These are phyloP conservation scores for Panicum miliaceum DNA, from an alignment of 176 grass and related monocot species.

Conservation along the genomic window DNA sequence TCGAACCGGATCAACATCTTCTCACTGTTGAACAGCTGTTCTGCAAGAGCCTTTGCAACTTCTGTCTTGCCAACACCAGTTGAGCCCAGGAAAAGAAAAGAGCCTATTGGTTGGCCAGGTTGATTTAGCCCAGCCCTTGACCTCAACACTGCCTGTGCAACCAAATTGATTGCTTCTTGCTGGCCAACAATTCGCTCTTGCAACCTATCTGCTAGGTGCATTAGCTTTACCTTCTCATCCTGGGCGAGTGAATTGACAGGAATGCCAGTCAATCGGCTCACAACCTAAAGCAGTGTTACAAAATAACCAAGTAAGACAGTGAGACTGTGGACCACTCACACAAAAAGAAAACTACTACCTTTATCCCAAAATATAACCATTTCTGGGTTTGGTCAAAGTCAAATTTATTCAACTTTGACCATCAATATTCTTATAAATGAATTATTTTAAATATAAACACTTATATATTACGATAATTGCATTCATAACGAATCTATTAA, in stretches of 20 bases:
- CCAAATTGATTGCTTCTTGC: slow-evolving; percentile 46
- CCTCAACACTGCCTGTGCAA: slow-evolving; percentile 48
- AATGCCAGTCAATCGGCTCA: slow-evolving; percentile 49
- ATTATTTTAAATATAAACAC: no score
- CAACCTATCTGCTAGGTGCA: slow-evolving; percentile 46
- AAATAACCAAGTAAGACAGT: background rate
- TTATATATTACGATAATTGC: no score
- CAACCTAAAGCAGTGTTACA: background rate
- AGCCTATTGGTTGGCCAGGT: slow-evolving; percentile 34
- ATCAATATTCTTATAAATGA: no score
- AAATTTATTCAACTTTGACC: no score
- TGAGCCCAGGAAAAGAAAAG: slow-evolving; percentile 55
- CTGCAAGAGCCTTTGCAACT: slow-evolving; percentile 57
- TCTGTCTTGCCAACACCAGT: slow-evolving; percentile 70
- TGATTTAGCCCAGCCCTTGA: slow-evolving; percentile 43
- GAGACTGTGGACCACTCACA: background rate
- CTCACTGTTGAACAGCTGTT: slow-evolving; percentile 47
- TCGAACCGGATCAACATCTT: slow-evolving; percentile 47
- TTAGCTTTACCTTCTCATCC: slow-evolving; percentile 46
- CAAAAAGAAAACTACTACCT: no score
- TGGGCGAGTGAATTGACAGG: slow-evolving; percentile 41
- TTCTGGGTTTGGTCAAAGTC: no score
- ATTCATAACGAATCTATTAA: no score
- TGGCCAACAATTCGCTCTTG: slow-evolving; percentile 51
- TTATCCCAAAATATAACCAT: no score